phyloP scores from a whole-genome alignment of 2,329 filamentous ascomycete species.

The Aspergillus oerlinghausenensis region DNA sequence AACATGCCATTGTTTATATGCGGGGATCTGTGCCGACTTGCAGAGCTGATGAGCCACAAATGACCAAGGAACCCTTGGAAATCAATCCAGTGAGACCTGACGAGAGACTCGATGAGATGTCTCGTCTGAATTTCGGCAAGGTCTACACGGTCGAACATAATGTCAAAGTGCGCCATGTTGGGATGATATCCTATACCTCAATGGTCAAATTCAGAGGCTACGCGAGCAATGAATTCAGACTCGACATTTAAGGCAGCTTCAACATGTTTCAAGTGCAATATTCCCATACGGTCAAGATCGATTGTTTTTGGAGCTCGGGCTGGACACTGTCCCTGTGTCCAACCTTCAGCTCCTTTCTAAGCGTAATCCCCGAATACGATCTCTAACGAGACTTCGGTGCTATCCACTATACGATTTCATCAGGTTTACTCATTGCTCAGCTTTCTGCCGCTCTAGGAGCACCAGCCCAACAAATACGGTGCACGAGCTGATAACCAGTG shows the following conservation, averaged over 20 bases:
- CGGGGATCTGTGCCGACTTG: constrained; percentile 7
- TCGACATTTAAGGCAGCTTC: neutral
- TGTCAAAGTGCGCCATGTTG: constrained; percentile 39
- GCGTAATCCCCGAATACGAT: neutral
- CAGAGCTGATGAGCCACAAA: constrained; percentile 22
- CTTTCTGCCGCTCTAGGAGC: neutral
- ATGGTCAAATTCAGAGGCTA: constrained; percentile 20
- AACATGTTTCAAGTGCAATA: neutral
- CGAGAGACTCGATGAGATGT: constrained; percentile 27
- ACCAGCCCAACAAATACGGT: neutral
- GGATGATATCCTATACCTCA: constrained; percentile 26
- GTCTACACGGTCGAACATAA: constrained; percentile 42
- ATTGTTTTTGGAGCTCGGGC: neutral
- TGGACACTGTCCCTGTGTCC: neutral
- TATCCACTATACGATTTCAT: neutral
- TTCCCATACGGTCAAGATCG: neutral
- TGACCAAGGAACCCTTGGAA: constrained; percentile 36
- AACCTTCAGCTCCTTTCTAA: neutral
- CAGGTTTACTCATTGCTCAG: neutral
- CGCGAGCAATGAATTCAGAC: constrained; percentile 8
- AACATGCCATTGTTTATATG: constrained; percentile 39
- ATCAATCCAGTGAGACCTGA: constrained; percentile 21
- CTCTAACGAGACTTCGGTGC: neutral
- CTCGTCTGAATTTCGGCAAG: constrained; percentile 40
- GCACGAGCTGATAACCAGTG: neutral